Evolutionary conservation across 225 moss, liverwort and hornwort genomes (phyloP).

Genomic region (Bryum argenteum): DNA sequence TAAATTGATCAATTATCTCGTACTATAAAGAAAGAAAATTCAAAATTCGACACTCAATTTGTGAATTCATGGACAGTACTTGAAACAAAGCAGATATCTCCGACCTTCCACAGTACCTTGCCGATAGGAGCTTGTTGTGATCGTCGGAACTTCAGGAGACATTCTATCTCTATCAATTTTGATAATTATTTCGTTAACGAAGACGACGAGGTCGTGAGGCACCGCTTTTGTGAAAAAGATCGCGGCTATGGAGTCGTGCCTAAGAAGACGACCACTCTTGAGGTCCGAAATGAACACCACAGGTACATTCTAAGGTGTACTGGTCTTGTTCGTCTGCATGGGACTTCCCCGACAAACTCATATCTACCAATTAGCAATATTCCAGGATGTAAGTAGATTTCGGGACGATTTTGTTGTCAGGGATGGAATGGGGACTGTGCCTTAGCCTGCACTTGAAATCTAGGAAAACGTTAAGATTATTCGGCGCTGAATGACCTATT

Average conservation of each 20-base stretch:
- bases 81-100: background rate
- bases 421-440: no score
- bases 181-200: background rate
- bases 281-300: rapidly evolving
- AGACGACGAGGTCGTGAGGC: background rate
- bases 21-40: background rate
- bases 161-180: background rate
- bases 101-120: slow-evolving; percentile 1
- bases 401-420: no score
- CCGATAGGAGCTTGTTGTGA: slow-evolving; percentile 23
- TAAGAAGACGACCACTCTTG: slow-evolving; percentile 1
- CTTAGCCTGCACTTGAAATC: background rate
- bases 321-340: background rate
- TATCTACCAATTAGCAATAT: background rate
- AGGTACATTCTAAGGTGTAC: background rate
- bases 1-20: slow-evolving; percentile 9
- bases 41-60: background rate
- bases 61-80: background rate
- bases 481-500: background rate
- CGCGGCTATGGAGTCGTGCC: slow-evolving; percentile 39
- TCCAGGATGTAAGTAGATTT: rapidly evolving
- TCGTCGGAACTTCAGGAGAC: slow-evolving; percentile 3
- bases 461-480: rapidly evolving
- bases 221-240: slow-evolving; percentile 25
- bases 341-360: background rate